phyloP scores from a whole-genome alignment of 768 basidiomycete species.

The Aureoboletus auriporus region DNA sequence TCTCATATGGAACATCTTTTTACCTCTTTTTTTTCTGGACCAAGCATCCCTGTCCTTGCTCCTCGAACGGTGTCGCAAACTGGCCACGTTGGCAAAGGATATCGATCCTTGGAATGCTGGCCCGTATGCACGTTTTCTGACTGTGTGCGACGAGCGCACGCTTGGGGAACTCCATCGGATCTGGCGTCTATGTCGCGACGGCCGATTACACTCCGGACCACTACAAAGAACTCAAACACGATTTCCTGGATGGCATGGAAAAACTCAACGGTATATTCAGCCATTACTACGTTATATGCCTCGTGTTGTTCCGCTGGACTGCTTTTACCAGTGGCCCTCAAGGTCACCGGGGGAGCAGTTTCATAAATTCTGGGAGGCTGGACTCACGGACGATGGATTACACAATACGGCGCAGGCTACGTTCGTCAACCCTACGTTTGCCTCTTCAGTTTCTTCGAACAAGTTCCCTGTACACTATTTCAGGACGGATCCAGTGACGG shows the following conservation, averaged over 20 bases:
- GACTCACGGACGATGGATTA: conserved; percentile 23
- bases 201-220: conserved; percentile 9
- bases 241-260: conserved; percentile 21
- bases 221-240: conserved; percentile 11
- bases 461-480: conserved; percentile 25
- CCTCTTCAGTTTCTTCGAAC: conserved; percentile 20
- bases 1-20: conserved; percentile 29
- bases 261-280: background rate
- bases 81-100: conserved; percentile 12
- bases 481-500: conserved; percentile 25
- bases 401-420: conserved; percentile 11
- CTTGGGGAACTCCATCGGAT: conserved; percentile 19
- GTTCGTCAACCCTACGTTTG: conserved; percentile 29
- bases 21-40: conserved; percentile 29
- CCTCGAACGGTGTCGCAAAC: conserved; percentile 25
- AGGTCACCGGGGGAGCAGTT: conserved; percentile 18
- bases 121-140: conserved; percentile 25
- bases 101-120: conserved; percentile 23
- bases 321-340: conserved; percentile 9
- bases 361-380: conserved; percentile 22
- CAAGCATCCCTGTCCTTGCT: conserved; percentile 21
- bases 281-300: background rate
- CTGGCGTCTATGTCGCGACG: conserved; percentile 20
- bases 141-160: conserved; percentile 20
- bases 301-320: conserved; percentile 29